Evolutionary conservation across 2,329 filamentous ascomycete genomes (phyloP), one percentile per base, ranked within the genome.

Genomic region (Neofusicoccum parvum): DNA sequence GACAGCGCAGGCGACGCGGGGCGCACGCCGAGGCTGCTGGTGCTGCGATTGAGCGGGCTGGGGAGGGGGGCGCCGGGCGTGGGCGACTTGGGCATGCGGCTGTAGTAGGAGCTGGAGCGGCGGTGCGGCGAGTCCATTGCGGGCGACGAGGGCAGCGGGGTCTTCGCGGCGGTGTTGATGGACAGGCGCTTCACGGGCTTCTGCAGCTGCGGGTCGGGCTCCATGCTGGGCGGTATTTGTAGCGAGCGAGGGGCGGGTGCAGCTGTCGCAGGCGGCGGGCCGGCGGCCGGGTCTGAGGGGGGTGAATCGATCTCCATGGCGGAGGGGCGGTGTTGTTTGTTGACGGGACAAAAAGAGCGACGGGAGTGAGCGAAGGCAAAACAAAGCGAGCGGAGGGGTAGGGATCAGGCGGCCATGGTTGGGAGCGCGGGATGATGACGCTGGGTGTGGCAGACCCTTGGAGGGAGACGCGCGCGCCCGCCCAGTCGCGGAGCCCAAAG

Each of bases 1-100:
- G 72, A 72, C 15, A 83, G 70, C 14, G 74, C 76, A 56, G 81
- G 80, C 46, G 80, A 81, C 39, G 76, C 69, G 14, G 79, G 73
- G 67, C 75, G 76, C 53, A 78, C 54, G 71, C 78, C 81, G 69
- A 79, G 67, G 7, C 72, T 73, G 67, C 78, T 82, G 64, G 80
- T 75, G 72, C 80, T 82, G 62, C 82, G 77, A 64, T 74, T 77
- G 36, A 80, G 68, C 17, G 76, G 71, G 65, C 69, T 74, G 43
- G 73, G 71, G 10, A 71, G 69, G 41, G 67, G 59, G 11, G 63
- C 50, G 45, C 41, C 64, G 14, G 56, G 54, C 51, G 46, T 20
- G 72, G 62, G 46, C 67, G 74, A 73, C 37, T 76, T 75, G 17
- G 72, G 71, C 10, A 69, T 66, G 37, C 68, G 72, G 14, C 27